Evolutionary conservation across 805 yeast species (phyloP).

Genomic region (Ogataea methanolica): DNA sequence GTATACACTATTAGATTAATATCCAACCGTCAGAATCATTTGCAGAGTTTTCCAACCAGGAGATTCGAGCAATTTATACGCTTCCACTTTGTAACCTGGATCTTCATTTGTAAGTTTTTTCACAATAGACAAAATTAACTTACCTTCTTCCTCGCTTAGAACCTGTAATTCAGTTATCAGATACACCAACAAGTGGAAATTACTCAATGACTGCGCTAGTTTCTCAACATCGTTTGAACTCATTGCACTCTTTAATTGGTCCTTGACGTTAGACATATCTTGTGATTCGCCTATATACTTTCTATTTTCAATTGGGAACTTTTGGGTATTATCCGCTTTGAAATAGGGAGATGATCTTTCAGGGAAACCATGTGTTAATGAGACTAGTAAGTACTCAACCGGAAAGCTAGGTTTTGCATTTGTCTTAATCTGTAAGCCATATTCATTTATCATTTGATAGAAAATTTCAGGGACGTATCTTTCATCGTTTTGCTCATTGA

Average conservation of each 20-base stretch:
- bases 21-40: conserved; percentile 36
- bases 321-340: conserved; percentile 26
- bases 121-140: conserved; percentile 45
- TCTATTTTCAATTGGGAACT: conserved; percentile 78
- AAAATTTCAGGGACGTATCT: conserved; percentile 95
- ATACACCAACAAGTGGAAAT: conserved; percentile 73
- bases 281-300: conserved; percentile 71
- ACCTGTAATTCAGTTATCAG: conserved; percentile 48
- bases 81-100: conserved; percentile 21
- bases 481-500: conserved; percentile 64
- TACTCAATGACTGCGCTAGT: conserved; percentile 35
- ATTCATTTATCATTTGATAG: conserved; percentile 80
- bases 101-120: conserved; percentile 37
- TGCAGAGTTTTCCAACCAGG: conserved; percentile 83
- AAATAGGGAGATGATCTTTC: conserved; percentile 52
- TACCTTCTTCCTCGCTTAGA: conserved; percentile 51
- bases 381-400: conserved; percentile 81
- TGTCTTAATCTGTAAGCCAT: conserved; percentile 79
- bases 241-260: conserved; percentile 34
- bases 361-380: conserved; percentile 92
- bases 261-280: conserved; percentile 51
- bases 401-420: conserved; percentile 92
- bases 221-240: conserved; percentile 20
- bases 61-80: conserved; percentile 46
- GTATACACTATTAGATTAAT: background rate